Evolutionary conservation across 257 asterid species (phyloP).

Genomic region (Gentiana dahurica): DNA sequence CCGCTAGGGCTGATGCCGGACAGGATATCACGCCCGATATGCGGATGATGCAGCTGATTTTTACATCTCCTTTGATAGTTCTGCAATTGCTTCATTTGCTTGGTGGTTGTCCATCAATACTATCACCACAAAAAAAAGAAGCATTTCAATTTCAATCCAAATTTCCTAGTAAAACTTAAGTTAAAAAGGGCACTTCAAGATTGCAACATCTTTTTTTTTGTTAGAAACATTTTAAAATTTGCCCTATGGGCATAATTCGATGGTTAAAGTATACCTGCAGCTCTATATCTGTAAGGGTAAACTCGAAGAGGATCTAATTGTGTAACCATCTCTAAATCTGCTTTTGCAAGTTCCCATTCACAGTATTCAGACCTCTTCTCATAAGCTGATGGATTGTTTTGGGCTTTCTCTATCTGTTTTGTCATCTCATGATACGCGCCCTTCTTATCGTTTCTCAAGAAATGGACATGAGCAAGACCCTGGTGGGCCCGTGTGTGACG

Average conservation of each 20-base stretch:
- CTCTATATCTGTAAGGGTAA: slow-evolving; percentile 95
- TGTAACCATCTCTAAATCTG: slow-evolving; percentile 92
- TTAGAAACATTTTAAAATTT: too few species aligned
- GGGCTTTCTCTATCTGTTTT: slow-evolving; percentile 77
- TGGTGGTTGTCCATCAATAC: slow-evolving; percentile 95
- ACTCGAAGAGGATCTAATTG: slow-evolving; percentile 85
- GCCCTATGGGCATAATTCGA: too few species aligned
- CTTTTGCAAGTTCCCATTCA: slow-evolving; percentile 83
- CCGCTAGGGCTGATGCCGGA: too few species aligned
- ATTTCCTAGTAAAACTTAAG: too few species aligned
- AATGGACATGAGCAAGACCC: slow-evolving; percentile 98
- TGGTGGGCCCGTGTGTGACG: slow-evolving; percentile 97
- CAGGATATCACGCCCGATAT: too few species aligned
- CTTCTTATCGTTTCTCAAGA: slow-evolving; percentile 60
- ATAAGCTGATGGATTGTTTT: slow-evolving; percentile 83
- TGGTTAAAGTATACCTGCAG: slow-evolving; percentile 68
- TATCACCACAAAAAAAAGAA: slow-evolving; percentile 13
- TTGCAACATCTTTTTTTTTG: too few species aligned
- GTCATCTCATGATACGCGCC: slow-evolving; percentile 97
- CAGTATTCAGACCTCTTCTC: slow-evolving; percentile 96
- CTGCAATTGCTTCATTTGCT: slow-evolving; percentile 87
- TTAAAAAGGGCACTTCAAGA: too few species aligned
- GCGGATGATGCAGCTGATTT: too few species aligned
- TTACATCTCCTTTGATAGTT: slow-evolving; percentile 79
- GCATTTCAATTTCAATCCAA: too few species aligned